Evolutionary conservation across 129 eudicot genomes (phyloP).

Genomic region (Tagetes patula): DNA sequence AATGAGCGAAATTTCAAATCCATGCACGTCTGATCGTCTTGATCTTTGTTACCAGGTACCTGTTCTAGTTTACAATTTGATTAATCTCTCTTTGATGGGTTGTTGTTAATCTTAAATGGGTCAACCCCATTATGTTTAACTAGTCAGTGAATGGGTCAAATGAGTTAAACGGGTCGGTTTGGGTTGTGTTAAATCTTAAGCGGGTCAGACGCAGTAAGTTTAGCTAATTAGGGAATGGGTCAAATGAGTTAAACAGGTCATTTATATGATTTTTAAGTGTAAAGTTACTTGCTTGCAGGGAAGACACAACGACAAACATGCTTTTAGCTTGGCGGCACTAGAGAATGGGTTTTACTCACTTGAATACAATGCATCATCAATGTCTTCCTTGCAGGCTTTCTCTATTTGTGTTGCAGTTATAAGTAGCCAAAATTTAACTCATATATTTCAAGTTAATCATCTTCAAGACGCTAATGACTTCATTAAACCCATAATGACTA

Average conservation of each 20-base stretch:
- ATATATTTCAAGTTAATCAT: slow-evolving; percentile 37
- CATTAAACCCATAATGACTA: slow-evolving; percentile 23
- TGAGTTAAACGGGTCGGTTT: no score
- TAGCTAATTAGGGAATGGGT: neutral
- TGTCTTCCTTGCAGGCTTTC: slow-evolving; percentile 73
- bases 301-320: slow-evolving; percentile 39
- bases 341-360: slow-evolving; percentile 65
- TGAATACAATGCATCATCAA: slow-evolving; percentile 49
- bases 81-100: neutral
- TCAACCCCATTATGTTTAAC: neutral
- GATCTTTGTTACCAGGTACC: slow-evolving; percentile 65
- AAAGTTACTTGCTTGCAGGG: slow-evolving; percentile 42
- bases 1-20: slow-evolving; percentile 1
- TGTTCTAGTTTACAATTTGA: neutral
- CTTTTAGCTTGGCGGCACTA: slow-evolving; percentile 52
- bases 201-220: no score
- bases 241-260: neutral
- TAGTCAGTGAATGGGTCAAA: neutral
- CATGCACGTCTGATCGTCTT: slow-evolving; percentile 30
- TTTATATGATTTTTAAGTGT: neutral
- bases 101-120: neutral
- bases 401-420: slow-evolving; percentile 61
- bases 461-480: slow-evolving; percentile 38
- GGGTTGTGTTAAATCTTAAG: no score
- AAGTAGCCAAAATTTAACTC: slow-evolving; percentile 47